Evolutionary conservation across 345 rosid species (phyloP), one percentile per base, ranked within the genome.

Genomic region (Turnera subulata): DNA sequence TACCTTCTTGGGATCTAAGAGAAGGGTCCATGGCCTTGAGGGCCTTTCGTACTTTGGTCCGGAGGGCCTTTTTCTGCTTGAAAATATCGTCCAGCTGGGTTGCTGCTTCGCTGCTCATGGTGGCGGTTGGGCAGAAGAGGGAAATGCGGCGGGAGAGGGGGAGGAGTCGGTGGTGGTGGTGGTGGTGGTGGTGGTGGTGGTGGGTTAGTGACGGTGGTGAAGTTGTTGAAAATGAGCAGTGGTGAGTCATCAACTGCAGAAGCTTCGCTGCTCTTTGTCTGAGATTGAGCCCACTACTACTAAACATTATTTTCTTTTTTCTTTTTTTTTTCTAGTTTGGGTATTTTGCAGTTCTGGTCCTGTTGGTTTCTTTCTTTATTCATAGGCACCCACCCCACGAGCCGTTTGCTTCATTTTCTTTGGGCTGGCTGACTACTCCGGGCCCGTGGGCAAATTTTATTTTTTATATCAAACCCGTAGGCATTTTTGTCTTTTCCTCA

Each of bases 11-110:
- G 55, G 85, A 76, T 74, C 78, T 80, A 53, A 81, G 83, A 23
- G 87, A 60, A n/a, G 89, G 86, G 53, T 87, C 87, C 90, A 85
- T 87, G 58, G 81, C 76, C 73, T 66, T 87, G 75, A 93, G 84
- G 71, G 79, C 46, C 81, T 78, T 79, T 32, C 95, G 85, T 62
- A 87, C 85, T 59, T 71, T 68, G 61, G 89, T 76, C 6, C 97
- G 83, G 42, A 93, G 80, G 66, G 58, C 35, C 57, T 70, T 73
- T 69, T 93, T 93, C 67, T 74, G 84, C 71, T 71, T 78, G 81
- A 81, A 82, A 64, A 83, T 60, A 39, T 86, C 67, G 33, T 86
- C 83, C 38, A 85, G 74, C 45, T 69, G 13, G 48, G 54, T 17
- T 15, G 53, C 16, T 38, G 17, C 38, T 50, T 35, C 17, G 57